Conservation (phyloP, 495 filamentous ascomycete species). For the Hypoxylon intermedium region DNA sequence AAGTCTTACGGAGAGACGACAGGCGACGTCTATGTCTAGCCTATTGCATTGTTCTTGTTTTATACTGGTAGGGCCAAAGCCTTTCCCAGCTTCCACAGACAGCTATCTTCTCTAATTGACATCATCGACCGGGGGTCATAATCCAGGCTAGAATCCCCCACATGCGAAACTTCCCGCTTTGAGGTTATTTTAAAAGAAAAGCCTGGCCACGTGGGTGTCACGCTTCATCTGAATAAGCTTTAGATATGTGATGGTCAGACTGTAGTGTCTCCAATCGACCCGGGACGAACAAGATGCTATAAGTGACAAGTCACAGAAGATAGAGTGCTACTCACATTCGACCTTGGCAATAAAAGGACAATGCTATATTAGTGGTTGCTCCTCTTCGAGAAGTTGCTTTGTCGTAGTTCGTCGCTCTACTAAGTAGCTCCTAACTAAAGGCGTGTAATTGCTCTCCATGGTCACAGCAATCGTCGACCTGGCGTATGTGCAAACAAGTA, state of each 20-base stretch:
- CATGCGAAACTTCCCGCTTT: slow-evolving; percentile 13
- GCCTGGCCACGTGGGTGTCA: slow-evolving; percentile 26
- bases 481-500: too few species aligned
- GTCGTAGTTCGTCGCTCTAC: too few species aligned
- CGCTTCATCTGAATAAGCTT: slow-evolving; percentile 8
- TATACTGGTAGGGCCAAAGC: background rate
- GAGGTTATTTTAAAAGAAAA: slow-evolving; percentile 13
- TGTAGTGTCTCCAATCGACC: too few species aligned
- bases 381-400: too few species aligned
- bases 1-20: background rate
- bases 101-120: slow-evolving; percentile 12
- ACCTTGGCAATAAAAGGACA: too few species aligned
- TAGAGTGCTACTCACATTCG: background rate
- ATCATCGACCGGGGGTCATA: slow-evolving; percentile 19
- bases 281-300: background rate
- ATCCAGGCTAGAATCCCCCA: slow-evolving; percentile 15
- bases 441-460: too few species aligned
- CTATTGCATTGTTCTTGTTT: background rate
- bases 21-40: background rate
- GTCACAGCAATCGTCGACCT: too few species aligned
- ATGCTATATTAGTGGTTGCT: too few species aligned
- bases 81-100: background rate
- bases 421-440: too few species aligned
- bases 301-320: slow-evolving; percentile 9
- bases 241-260: slow-evolving; percentile 14